Evolutionary conservation across 148 eudicot genomes (phyloP), one percentile per base, ranked within the genome.

Genomic region (Persicaria maculosa): DNA sequence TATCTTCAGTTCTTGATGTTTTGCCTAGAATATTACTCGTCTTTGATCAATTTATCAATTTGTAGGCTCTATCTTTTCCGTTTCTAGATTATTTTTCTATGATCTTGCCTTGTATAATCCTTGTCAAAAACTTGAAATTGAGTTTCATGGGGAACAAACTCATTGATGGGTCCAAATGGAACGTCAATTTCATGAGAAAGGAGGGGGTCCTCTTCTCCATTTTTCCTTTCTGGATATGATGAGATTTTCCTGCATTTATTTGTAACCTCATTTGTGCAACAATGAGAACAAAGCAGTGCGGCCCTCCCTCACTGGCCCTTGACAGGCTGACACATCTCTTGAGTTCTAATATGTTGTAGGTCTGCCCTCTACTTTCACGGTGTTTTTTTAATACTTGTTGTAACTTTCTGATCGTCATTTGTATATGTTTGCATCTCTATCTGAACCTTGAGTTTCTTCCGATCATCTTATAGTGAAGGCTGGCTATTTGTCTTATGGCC

Each of bases 81-180:
- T 31, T 1, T 31, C 40, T 31, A 31, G 40, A 1, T 31, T 31
- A 31, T 31, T 31, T 31, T 31, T 31, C 40, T 31, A 31, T 65
- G 43, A 65, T 65, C 70, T 20, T 15, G 43, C 43, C 46, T 65
- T 65, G 19, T 12, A 40, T 19, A 40, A 43, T 31, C 45, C 15
- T 14, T 65, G 40, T 65, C 46, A 46, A 65, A 36, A 9, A 20
- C 19, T 10, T 17, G 22, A 19, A 17, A 2, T 31, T 58, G 64
- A 7, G 64, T 58, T 19, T 19, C 64, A 16, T 58, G 64, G 25
- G 64, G 31, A 58, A 40, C 64, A 58, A 58, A 20, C 36, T 58
- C 64, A 58, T 20, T 58, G 64, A 58, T 58, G 64, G 64, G 64
- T 58, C 64, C 64, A 19, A 48, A 58, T 19, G 20, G 64, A 17